Percentiles rank a stretch among this genome's conserved stretches.
These are phyloP conservation scores for Globisporangium apiculatum DNA, from an alignment of 352 stramenopile genomes.

Conservation along the genomic window DNA sequence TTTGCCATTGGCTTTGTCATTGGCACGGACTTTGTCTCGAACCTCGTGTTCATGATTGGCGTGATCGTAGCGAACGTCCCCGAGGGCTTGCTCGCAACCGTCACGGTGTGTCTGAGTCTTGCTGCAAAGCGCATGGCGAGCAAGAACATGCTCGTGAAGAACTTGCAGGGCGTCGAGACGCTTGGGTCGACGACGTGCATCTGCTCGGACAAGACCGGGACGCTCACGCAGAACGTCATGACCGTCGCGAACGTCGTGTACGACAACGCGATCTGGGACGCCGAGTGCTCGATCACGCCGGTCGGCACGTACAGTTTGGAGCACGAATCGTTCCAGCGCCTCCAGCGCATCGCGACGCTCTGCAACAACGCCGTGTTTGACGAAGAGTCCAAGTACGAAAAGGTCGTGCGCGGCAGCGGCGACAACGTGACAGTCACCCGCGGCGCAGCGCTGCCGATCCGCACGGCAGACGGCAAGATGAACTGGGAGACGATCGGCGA, in stretches of 20 bases:
- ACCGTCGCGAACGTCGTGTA: conserved; percentile 85
- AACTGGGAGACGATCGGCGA: conserved; percentile 64
- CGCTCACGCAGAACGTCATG: conserved; percentile 93
- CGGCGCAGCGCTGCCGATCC: conserved; percentile 11
- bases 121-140: conserved; percentile 84
- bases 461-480: conserved; percentile 10
- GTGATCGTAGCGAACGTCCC: conserved; percentile 95
- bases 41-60: conserved; percentile 94
- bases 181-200: conserved; percentile 91
- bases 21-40: conserved; percentile 39
- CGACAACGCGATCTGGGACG: conserved; percentile 63
- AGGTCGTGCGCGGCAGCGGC: conserved; percentile 15
- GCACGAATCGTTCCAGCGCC: conserved; percentile 40
- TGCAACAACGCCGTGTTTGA: conserved; percentile 90
- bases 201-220: conserved; percentile 95
- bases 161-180: conserved; percentile 90
- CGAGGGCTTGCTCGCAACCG: conserved; percentile 86
- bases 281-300: conserved; percentile 69
- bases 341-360: conserved; percentile 82
- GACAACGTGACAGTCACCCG: conserved; percentile 12
- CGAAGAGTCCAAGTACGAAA: conserved; percentile 33
- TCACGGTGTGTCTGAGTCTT: conserved; percentile 90
- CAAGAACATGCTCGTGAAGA: conserved; percentile 93
- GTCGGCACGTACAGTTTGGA: conserved; percentile 44
- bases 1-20: conserved; percentile 54